Base-by-base conservation (phyloP, 371 early-diverging fungal genomes). In the Mortierella polycephala region DNA sequence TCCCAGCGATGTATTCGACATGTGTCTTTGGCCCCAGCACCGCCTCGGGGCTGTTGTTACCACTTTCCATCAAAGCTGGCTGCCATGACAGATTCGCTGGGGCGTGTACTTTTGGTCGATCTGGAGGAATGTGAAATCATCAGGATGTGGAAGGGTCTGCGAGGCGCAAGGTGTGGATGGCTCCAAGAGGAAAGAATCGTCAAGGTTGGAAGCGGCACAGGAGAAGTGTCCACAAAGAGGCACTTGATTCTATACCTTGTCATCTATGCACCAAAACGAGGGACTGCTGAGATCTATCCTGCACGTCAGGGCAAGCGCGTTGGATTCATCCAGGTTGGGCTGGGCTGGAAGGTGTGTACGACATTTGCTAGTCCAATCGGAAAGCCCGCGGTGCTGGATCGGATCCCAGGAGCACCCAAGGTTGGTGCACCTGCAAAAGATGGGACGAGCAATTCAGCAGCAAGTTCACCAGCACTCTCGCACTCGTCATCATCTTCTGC, bases 141-240 rank as follows among this genome's bases (percentile, higher is more conserved):
- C 14, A 85, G 91, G 7, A 87, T 91, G 85, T 90, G 88, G 89
- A 91, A 91, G 68, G 91, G 91, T 8, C 80, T 89, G 8, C 85
- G 91, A 13, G 91, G 88, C 12, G 89, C 90, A 1, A 82, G 84
- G 3, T 90, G 90, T 59, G 90, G 89, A 4, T 91, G 91, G 91
- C 76, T 89, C 37, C 80, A 80, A 46, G 70, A 80, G 21, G 80
- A 73, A 37, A 58, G 69, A 37, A 11, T 63, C 3, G 56, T 77
- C 23, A 69, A 40, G 16, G 7, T 16, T 21, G 49, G 67, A 23
- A 30, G 52, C n/a, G 12, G 16, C 40, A 18, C 59, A 9, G 60
- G 52, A 30, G 39, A 50, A 7, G 62, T 16, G 10, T 12, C 57
- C 0, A 20, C 4, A 83, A 88, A 62, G 20, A 62, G 65, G 23